Percentiles rank a stretch among this genome's conserved stretches.
These are phyloP conservation scores for Calonectria naviculata DNA, from an alignment of 2,329 filamentous ascomycete species.

Conservation along the genomic window DNA sequence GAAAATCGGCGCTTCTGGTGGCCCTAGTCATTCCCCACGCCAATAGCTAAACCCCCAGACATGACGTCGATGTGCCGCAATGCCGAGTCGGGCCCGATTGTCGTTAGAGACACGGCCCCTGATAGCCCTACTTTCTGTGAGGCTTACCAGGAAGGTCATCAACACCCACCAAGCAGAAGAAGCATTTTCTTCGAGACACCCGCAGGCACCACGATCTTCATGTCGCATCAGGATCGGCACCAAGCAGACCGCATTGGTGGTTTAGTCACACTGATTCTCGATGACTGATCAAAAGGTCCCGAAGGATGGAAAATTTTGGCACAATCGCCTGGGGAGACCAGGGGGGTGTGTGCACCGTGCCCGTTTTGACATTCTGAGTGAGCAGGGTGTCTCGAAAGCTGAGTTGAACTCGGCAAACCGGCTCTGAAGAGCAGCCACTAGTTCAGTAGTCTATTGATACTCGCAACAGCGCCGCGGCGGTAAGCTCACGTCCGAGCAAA, in stretches of 20 bases:
- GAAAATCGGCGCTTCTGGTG: constrained; percentile 39
- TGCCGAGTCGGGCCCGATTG: constrained; percentile 32
- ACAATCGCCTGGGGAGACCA: constrained; percentile 2
- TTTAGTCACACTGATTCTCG: constrained; percentile 1
- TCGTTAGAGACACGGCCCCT: constrained; percentile 18
- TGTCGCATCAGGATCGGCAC: constrained; percentile 18
- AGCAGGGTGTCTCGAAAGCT: constrained; percentile 21
- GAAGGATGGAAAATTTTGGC: not conserved
- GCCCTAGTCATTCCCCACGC: constrained; percentile 35
- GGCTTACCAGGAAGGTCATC: not conserved
- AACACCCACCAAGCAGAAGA: not conserved
- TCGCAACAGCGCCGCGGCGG: constrained; percentile 9
- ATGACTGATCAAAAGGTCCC: constrained; percentile 11
- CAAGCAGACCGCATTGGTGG: not conserved
- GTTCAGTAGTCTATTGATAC: constrained; percentile 9
- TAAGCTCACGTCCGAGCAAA: constrained; percentile 6
- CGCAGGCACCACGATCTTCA: constrained; percentile 7
- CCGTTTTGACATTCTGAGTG: constrained; percentile 12
- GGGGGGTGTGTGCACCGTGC: constrained; percentile 7
- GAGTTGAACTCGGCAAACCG: constrained; percentile 26
- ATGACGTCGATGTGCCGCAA: constrained; percentile 43
- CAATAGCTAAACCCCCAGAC: constrained; percentile 19
- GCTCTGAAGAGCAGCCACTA: constrained; percentile 16
- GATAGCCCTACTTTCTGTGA: constrained; percentile 2
- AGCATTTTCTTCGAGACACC: not conserved